These are phyloP conservation scores for Sporothrix euskadiensis DNA, from an alignment of 2,329 filamentous ascomycete species.

Conservation along the genomic window DNA sequence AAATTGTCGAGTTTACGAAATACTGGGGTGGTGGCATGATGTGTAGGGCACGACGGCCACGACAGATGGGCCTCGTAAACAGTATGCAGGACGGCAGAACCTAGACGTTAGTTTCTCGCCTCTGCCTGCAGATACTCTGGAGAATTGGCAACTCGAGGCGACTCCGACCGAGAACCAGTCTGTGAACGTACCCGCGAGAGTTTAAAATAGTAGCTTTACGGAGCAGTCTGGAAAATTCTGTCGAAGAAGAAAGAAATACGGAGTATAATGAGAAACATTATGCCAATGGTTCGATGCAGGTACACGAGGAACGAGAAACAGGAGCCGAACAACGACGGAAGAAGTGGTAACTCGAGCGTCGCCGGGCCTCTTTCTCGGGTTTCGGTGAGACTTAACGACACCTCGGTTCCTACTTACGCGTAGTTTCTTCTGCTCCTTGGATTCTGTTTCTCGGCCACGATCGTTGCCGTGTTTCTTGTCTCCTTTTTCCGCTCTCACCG, in stretches of 20 bases:
- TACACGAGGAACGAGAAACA: neutral
- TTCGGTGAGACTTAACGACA: neutral
- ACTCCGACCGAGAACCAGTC: neutral
- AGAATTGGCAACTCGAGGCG: neutral
- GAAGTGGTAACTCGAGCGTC: neutral
- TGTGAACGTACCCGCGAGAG: too few relatives aligned
- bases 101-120: neutral
- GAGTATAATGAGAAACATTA: neutral
- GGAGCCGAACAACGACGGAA: neutral
- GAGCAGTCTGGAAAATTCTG: too few relatives aligned
- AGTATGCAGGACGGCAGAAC: neutral
- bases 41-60: neutral
- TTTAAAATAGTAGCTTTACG: too few relatives aligned
- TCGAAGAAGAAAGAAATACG: neutral
- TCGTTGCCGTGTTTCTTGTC: neutral
- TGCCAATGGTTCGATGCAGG: neutral
- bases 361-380: neutral
- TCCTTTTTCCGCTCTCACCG: neutral
- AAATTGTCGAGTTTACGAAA: neutral
- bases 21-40: neutral
- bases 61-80: neutral
- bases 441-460: neutral
- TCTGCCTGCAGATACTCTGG: neutral
- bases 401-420: neutral
- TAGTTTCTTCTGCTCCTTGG: neutral